Evolutionary conservation across 306 rosid species (phyloP), one percentile per base, ranked within the genome.

Genomic region (Fagus crenata): DNA sequence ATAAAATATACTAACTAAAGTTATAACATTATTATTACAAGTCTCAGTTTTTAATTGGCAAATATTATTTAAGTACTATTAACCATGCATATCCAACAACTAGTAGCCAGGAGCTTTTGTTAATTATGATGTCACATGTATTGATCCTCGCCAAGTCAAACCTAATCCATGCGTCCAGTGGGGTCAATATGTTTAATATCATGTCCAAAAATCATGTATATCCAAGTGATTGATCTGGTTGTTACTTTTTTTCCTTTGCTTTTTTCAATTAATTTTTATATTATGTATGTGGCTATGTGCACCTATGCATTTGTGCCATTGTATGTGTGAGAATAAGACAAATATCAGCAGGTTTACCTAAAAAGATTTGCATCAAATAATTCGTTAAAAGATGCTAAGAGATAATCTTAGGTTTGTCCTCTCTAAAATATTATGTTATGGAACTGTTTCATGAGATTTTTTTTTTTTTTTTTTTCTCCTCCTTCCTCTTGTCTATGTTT

Each of bases 41-140:
- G 36, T 17, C 41, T 33, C 79, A 72, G 8, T 39, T 77, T 67
- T 73, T 49, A 3, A 17, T 17, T 18, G 64, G 42, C 56, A 83
- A 85, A 75, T 53, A 75, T 68, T 55, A 40, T 49, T 36, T 46
- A 81, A 67, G 64, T 71, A 61, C 32, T 61, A 70, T 17, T 68
- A 77, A 69, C 72, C 80, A 81, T 6, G 85, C 80, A 84, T 54
- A 77, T 83, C 74, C 65, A 65, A 39, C 43, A 72, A 72, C 53
- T 61, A 80, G 69, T 78, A 78, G 81, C 59, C 80, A 78, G 76
- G 60, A 33, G 86, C 76, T 86, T 83, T 85, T 39, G 80, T 87
- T 84, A 85, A 88, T 86, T 54, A 12, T 82, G 84, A 89, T 78
- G 78, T 81, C 83, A 81, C 85, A 75, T 81, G 83, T n/a, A 61